phyloP scores from a whole-genome alignment of 176 grass and related monocot genomes.

The Poa pratensis region DNA sequence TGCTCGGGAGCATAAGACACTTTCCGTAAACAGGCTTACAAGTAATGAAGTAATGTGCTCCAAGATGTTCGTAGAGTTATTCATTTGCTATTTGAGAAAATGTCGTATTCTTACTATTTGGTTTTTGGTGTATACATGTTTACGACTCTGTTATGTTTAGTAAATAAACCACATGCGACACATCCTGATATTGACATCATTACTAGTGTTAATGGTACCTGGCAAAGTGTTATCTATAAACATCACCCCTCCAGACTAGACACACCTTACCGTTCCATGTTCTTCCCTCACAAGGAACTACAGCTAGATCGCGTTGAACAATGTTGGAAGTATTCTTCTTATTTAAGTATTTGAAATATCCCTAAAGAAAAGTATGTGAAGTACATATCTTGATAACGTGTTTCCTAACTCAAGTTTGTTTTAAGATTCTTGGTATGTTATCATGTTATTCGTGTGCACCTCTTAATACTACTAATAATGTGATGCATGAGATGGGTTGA shows the following conservation, averaged over 20 bases:
- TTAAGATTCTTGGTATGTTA: too few relatives aligned
- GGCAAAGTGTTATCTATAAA: background rate
- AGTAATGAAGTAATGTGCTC: too few relatives aligned
- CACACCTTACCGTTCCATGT: background rate
- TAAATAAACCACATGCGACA: background rate
- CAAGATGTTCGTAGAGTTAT: background rate
- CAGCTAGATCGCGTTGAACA: background rate
- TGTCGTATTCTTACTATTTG: background rate
- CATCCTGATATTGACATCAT: conserved; percentile 5
- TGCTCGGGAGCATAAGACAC: too few relatives aligned
- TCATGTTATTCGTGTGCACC: too few relatives aligned
- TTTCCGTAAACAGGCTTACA: too few relatives aligned
- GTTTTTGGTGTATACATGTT: background rate
- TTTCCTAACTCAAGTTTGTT: too few relatives aligned
- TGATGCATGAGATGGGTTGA: conserved; percentile 13
- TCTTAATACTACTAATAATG: background rate
- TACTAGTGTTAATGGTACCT: background rate
- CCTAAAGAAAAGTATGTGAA: too few relatives aligned
- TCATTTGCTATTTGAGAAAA: background rate
- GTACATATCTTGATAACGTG: too few relatives aligned
- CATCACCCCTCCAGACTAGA: background rate
- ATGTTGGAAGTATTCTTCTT: too few relatives aligned
- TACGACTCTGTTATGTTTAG: background rate
- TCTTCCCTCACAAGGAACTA: background rate
- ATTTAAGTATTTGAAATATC: too few relatives aligned